Conservation (phyloP, 352 stramenopile genomes). For the Globisporangium cylindrosporum region DNA sequence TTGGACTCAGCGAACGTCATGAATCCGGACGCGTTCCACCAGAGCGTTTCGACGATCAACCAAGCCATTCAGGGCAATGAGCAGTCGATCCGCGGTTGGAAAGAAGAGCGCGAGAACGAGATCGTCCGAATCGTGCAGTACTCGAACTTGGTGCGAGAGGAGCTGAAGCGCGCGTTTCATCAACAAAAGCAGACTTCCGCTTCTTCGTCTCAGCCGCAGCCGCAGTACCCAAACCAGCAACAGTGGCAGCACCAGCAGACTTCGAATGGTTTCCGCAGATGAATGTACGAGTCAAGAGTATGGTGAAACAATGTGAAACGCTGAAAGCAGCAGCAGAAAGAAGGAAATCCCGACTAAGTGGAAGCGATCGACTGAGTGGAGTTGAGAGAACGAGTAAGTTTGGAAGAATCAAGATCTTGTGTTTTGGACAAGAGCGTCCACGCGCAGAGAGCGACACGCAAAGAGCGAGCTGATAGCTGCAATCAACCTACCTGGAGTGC, state of each 20-base stretch:
- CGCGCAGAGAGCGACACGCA: neutral
- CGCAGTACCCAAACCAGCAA: conserved; percentile 9
- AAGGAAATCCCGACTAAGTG: neutral
- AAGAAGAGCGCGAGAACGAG: conserved; percentile 60
- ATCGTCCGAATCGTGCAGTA: conserved; percentile 78
- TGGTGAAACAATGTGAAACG: neutral
- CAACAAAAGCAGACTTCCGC: conserved; percentile 21
- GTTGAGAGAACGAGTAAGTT: neutral
- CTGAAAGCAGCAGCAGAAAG: neutral
- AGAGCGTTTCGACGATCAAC: conserved; percentile 40
- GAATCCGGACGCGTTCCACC: conserved; percentile 36
- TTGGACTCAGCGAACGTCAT: conserved; percentile 30
- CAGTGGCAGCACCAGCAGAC: conserved; percentile 3
- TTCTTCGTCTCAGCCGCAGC: conserved; percentile 19
- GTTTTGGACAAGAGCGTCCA: neutral
- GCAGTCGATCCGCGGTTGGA: conserved; percentile 31
- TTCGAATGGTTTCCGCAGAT: neutral
- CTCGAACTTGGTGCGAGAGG: conserved; percentile 40
- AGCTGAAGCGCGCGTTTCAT: conserved; percentile 42
- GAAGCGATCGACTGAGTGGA: neutral
- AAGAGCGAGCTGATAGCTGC: neutral
- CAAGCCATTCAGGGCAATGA: conserved; percentile 43
- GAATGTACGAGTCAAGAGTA: neutral
- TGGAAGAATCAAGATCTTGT: neutral
- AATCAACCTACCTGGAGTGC: neutral